Evolutionary conservation across 1,139 yeast species (phyloP), one percentile per base, ranked within the genome.

Genomic region (Protomyces gravidus): DNA sequence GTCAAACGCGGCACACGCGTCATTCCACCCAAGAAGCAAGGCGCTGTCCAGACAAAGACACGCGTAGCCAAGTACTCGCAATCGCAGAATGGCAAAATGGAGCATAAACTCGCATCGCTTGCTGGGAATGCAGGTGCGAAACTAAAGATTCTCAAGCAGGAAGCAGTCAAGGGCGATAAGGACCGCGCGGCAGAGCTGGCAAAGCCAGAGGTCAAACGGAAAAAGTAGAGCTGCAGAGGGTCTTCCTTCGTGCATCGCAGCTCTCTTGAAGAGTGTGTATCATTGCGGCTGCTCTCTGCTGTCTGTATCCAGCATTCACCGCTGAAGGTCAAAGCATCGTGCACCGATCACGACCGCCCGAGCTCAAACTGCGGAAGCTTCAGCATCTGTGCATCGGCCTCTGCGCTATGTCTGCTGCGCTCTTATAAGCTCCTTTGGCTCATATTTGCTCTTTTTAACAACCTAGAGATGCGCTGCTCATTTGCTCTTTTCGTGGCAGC

Each of bases 41-140:
- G 48, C 25, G 58, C 58, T 23, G 48, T 53, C 17, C 51, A 50
- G 17, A 50, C 47, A 33, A 50, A 42, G 5, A 30, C 58, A 4
- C 36, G 58, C 6, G 48, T 53, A 26, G 48, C 47, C 26, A 53
- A 53, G 51, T 53, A 53, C 21, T 53, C 58, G 26, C 58, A 53
- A 25, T 45, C 51, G 36, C 58, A 53, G 28, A 53, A 53, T 39
- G 58, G 58, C 39, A 53, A 53, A 46, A 53, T 53, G 58, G 58
- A 53, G 36, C 48, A 50, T 19, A 53, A 53, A 27, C 30, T 53
- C 6, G 58, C 58, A 9, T 45, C 58, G n/a, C 26, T 53, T 3
- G 58, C 58, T 17, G 58, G 58, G 1, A 53, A 53, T 46, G 58
- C 58, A 13, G 58, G 58, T 21, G 58, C 58, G 19, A 53, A 53